Conservation (phyloP, 345 rosid genomes). For the Nephelium lappaceum region DNA sequence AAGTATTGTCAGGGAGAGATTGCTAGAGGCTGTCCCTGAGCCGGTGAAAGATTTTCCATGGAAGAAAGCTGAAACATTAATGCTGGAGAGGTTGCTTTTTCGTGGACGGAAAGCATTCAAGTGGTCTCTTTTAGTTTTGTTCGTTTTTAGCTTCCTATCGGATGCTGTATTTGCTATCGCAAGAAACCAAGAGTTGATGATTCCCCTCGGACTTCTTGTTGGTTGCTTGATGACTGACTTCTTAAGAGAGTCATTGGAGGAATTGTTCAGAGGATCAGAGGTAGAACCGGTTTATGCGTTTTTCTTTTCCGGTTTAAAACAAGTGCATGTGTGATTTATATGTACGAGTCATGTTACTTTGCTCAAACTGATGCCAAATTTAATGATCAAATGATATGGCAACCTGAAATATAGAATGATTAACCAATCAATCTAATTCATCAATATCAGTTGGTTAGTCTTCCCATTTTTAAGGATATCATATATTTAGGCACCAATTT, state of each 20-base stretch:
- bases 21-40: conserved; percentile 36
- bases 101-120: conserved; percentile 41
- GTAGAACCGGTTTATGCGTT: conserved; percentile 21
- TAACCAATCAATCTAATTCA: too few relatives aligned
- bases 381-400: too few relatives aligned
- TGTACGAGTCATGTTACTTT: background rate
- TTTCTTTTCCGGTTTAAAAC: background rate
- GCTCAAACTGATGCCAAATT: too few relatives aligned
- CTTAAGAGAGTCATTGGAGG: conserved; percentile 39
- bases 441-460: too few relatives aligned
- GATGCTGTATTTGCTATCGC: conserved; percentile 44
- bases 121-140: conserved; percentile 35
- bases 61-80: conserved; percentile 37
- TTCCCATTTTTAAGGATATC: too few relatives aligned
- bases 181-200: conserved; percentile 42
- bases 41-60: conserved; percentile 47
- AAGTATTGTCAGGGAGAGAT: conserved; percentile 26
- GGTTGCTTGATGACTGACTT: conserved; percentile 48
- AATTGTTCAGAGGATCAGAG: conserved; percentile 28
- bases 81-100: conserved; percentile 27
- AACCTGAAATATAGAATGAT: too few relatives aligned
- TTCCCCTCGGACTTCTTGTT: conserved; percentile 50
- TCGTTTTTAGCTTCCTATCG: conserved; percentile 33
- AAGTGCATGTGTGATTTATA: background rate
- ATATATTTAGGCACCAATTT: too few relatives aligned